Evolutionary conservation across 2,329 filamentous ascomycete genomes (phyloP).

Genomic region (Calonectria multiphialidica): DNA sequence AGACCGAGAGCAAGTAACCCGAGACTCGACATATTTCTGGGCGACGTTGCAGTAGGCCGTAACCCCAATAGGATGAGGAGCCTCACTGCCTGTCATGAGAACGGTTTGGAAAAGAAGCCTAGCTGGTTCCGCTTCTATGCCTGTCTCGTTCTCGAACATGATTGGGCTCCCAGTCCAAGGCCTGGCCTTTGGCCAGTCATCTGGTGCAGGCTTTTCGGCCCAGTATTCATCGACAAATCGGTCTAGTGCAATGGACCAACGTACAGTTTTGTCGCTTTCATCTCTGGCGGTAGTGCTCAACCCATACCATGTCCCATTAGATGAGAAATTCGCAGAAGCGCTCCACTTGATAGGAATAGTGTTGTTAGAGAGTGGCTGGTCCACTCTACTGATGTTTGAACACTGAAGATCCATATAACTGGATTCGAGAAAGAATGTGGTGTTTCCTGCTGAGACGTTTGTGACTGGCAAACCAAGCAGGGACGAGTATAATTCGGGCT

Average conservation of each 20-base stretch:
- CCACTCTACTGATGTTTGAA: not conserved
- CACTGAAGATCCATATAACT: constrained; percentile 20
- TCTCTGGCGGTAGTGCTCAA: not conserved
- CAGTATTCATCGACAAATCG: not conserved
- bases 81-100: not conserved
- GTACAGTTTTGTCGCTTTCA: not conserved
- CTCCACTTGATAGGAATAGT: not conserved
- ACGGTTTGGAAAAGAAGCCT: not conserved
- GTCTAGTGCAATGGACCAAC: not conserved
- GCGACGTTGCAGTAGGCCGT: not conserved
- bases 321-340: not conserved
- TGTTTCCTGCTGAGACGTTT: constrained; percentile 11
- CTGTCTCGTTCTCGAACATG: not conserved
- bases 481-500: constrained; percentile 9
- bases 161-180: not conserved
- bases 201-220: not conserved
- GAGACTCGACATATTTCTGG: constrained; percentile 28
- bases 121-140: not conserved
- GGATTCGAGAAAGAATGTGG: constrained; percentile 23
- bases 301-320: not conserved
- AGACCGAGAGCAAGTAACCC: constrained; percentile 7
- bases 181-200: not conserved
- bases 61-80: not conserved
- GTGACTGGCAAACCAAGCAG: constrained; percentile 17
- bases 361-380: not conserved